Evolutionary conservation across 2,329 filamentous ascomycete species (phyloP).

Genomic region (Pyrenochaeta sp.): DNA sequence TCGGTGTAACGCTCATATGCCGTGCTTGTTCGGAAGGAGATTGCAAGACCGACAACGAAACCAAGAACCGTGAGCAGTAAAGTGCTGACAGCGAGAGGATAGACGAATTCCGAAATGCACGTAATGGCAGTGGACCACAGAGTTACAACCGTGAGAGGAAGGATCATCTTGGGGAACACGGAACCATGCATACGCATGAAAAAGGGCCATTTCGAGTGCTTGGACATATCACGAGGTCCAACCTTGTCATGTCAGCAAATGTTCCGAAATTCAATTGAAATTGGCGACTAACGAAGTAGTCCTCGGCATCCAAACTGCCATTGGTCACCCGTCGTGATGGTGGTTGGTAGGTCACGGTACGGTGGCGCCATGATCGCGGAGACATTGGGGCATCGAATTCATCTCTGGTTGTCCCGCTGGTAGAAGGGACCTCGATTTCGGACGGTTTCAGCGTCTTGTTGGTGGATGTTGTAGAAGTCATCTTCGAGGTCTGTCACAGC

Average conservation of each 20-base stretch:
- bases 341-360: slow-evolving; percentile 34
- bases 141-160: slow-evolving; percentile 70
- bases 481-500: slow-evolving; percentile 15
- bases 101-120: slow-evolving; percentile 51
- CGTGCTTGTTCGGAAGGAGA: slow-evolving; percentile 78
- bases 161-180: slow-evolving; percentile 75
- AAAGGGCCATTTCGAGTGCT: slow-evolving; percentile 78
- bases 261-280: slow-evolving; percentile 3
- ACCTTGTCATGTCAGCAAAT: slow-evolving; percentile 28
- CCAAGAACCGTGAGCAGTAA: slow-evolving; percentile 77
- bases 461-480: slow-evolving; percentile 38
- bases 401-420: slow-evolving; percentile 17
- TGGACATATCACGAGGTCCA: slow-evolving; percentile 73
- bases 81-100: slow-evolving; percentile 65
- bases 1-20: slow-evolving; percentile 74
- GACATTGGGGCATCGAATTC: slow-evolving; percentile 34
- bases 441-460: slow-evolving; percentile 39
- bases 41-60: slow-evolving; percentile 81
- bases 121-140: slow-evolving; percentile 73
- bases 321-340: slow-evolving; percentile 38
- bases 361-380: slow-evolving; percentile 42
- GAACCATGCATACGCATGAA: slow-evolving; percentile 79
- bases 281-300: slow-evolving; percentile 65
- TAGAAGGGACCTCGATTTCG: slow-evolving; percentile 39
- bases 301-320: slow-evolving; percentile 56